Evolutionary conservation across 306 rosid species (phyloP), one percentile per base, ranked within the genome.

Genomic region (Prunus fruticosa): DNA sequence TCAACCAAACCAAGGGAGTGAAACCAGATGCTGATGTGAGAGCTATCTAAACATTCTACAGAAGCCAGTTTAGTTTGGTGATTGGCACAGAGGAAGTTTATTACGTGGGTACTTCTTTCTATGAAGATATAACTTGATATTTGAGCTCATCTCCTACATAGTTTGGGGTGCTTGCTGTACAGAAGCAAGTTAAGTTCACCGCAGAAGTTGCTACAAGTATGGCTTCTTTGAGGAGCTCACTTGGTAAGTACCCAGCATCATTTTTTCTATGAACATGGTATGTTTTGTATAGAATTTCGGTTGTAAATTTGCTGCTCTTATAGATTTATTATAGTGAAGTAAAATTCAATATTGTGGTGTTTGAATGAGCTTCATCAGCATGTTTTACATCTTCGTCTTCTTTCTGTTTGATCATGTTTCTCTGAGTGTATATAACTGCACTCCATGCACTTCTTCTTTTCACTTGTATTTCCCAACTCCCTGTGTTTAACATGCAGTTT

Each of bases 1-100:
- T 34, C 52, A 72, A 38, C 19, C 61, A 53, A 52, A 16, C 25
- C 34, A 34, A 13, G 50, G 11, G 8, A 38, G 3, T 23, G 68
- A 12, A 72, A 57, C 67, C 22, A 72, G 67, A 57, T 72, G 54
- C 53, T 72, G 67, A 72, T 72, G 67, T 22, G 67, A 5, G 53
- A 11, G 32, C 3, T 25, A 61, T 1, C 18, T 34, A 34, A 34
- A 34, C 5, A 3, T 22, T 60, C 34, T 18, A 20, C 61, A 51
- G 56, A 9, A 19, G 4, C 41, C 19, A 6, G 11, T 61, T 61
- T 28, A 5, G 0, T 58, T 11, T 23, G 28, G 63, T 57, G 15
- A 2, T 20, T 57, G 22, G 41, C 41, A 34, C 41, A 34, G 41
- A 1, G 8, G 8, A 34, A 34, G 41, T 34, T 34, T 34, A 34